Percentiles rank a stretch among this genome's conserved stretches.
phyloP scores from a whole-genome alignment of 768 basidiomycete species.

The Leccinum broughii region DNA sequence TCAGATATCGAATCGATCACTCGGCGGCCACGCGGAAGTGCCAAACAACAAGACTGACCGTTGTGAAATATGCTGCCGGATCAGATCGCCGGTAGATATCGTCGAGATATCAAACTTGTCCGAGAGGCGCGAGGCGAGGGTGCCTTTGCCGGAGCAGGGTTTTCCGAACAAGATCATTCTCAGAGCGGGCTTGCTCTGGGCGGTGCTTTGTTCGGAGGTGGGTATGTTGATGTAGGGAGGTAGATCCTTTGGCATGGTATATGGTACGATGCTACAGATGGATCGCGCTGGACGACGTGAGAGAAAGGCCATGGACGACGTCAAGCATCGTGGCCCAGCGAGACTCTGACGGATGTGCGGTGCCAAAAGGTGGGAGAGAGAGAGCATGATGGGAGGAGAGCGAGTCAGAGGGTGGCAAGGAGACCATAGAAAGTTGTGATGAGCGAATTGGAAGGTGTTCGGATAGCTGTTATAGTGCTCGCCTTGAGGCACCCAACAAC shows the following conservation, averaged over 20 bases:
- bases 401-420: neutral
- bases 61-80: slow-evolving; percentile 78
- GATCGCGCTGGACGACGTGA: slow-evolving; percentile 13
- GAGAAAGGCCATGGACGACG: neutral
- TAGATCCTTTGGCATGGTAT: slow-evolving; percentile 37
- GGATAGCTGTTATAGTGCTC: slow-evolving; percentile 15
- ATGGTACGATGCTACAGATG: slow-evolving; percentile 22
- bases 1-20: neutral
- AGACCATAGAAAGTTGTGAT: neutral
- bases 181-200: slow-evolving; percentile 30
- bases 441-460: slow-evolving; percentile 3
- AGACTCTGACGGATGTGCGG: neutral
- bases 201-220: slow-evolving; percentile 21
- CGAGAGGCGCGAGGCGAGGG: slow-evolving; percentile 68
- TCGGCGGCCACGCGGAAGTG: neutral
- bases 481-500: slow-evolving; percentile 23
- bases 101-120: slow-evolving; percentile 72
- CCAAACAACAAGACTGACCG: slow-evolving; percentile 35
- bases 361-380: slow-evolving; percentile 2
- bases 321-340: slow-evolving; percentile 3
- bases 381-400: neutral
- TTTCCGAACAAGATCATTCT: slow-evolving; percentile 57
- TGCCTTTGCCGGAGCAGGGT: slow-evolving; percentile 80
- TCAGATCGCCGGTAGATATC: slow-evolving; percentile 80
- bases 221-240: slow-evolving; percentile 49